Percentiles rank a stretch among this genome's conserved stretches.
phyloP scores from a whole-genome alignment of 2,329 filamentous ascomycete genomes.

The Chaetomium sp. region DNA sequence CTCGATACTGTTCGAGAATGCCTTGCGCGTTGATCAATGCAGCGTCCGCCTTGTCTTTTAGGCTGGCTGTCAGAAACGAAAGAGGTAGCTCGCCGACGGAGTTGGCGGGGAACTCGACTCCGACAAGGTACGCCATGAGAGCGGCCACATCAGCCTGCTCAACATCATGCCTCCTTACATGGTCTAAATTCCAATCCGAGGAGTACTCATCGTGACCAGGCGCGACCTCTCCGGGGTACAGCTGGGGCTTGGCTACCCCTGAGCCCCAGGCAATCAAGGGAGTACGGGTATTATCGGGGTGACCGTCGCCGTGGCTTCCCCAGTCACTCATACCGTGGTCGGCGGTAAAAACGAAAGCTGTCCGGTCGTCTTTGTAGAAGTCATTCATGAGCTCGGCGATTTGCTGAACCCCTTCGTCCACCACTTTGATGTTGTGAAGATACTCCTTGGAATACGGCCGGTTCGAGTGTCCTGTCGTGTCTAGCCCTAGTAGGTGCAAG shows the following conservation, averaged over 20 bases:
- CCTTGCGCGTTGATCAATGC: slow-evolving; percentile 76
- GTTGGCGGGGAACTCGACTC: slow-evolving; percentile 87
- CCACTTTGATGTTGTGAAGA: slow-evolving; percentile 85
- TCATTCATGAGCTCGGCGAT: slow-evolving; percentile 73
- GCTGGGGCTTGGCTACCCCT: slow-evolving; percentile 70
- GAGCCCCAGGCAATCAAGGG: slow-evolving; percentile 91
- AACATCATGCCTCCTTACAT: slow-evolving; percentile 82
- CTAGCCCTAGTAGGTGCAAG: slow-evolving; percentile 83
- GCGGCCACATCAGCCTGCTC: slow-evolving; percentile 90
- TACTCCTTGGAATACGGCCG: slow-evolving; percentile 95
- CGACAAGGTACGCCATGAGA: slow-evolving; percentile 88
- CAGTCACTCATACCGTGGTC: slow-evolving; percentile 99
- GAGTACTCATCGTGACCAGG: slow-evolving; percentile 90
- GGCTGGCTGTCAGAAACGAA: slow-evolving; percentile 66
- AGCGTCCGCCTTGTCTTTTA: slow-evolving; percentile 74
- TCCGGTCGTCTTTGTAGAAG: slow-evolving; percentile 80
- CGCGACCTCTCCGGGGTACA: slow-evolving; percentile 49
- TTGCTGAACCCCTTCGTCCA: slow-evolving; percentile 83
- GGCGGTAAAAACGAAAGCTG: slow-evolving; percentile 92
- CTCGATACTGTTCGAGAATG: slow-evolving; percentile 90
- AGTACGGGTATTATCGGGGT: slow-evolving; percentile 93
- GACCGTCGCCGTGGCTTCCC: slow-evolving; percentile 97
- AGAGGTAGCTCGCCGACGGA: slow-evolving; percentile 91
- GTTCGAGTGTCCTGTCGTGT: slow-evolving; percentile 80
- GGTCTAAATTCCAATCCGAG: slow-evolving; percentile 76